A percentile compares a stretch with the other conserved stretches of the same genome.
These are phyloP conservation scores for Candida sp. DNA, from an alignment of 1,139 yeast species.

Conservation along the genomic window DNA sequence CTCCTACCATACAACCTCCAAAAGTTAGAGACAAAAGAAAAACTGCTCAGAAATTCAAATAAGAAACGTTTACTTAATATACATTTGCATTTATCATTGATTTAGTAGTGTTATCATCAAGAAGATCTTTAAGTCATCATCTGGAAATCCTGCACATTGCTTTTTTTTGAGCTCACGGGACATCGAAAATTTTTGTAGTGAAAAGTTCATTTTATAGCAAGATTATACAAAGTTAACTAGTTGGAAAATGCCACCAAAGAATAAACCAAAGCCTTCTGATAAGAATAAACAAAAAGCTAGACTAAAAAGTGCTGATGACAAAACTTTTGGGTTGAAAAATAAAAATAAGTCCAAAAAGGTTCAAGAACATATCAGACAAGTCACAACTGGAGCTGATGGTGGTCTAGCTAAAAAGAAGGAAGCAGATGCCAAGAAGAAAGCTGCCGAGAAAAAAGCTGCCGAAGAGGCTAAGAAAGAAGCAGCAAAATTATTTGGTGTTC, in stretches of 20 bases:
- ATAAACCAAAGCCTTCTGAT: constrained; percentile 53
- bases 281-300: constrained; percentile 67
- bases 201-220: not conserved
- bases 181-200: constrained; percentile 3
- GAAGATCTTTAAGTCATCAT: constrained; percentile 1
- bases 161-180: not conserved
- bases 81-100: not conserved
- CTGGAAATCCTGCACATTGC: not conserved
- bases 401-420: constrained; percentile 67
- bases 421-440: constrained; percentile 68
- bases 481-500: constrained; percentile 69
- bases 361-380: constrained; percentile 80
- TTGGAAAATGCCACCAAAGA: constrained; percentile 63
- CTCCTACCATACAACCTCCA: constrained; percentile 5
- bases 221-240: not conserved
- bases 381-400: constrained; percentile 60
- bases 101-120: too few species aligned
- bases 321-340: constrained; percentile 92
- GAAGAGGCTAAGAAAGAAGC: constrained; percentile 90
- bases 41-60: constrained; percentile 4
- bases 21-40: constrained; percentile 4
- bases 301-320: constrained; percentile 73
- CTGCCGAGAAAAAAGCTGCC: constrained; percentile 88
- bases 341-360: constrained; percentile 93
- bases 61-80: not conserved